phyloP scores from a whole-genome alignment of 495 filamentous ascomycete genomes.

The Xylaria bambusicola region DNA sequence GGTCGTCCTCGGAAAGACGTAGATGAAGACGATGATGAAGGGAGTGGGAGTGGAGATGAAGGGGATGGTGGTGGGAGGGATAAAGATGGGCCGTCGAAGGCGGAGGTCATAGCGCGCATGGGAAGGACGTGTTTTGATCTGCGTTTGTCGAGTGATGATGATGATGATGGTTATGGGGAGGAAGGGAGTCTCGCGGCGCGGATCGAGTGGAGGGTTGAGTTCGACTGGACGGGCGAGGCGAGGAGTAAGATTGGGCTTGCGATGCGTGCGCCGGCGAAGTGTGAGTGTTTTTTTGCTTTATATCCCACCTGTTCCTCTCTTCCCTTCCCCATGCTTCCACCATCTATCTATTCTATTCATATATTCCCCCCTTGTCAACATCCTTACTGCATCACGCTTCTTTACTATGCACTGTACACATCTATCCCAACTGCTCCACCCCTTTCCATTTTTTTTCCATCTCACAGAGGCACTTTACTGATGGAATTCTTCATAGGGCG shows the following conservation, averaged over 20 bases:
- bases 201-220: slow-evolving; percentile 58
- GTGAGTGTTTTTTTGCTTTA: slow-evolving; percentile 40
- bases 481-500: slow-evolving; percentile 43
- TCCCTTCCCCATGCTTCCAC: not conserved
- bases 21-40: slow-evolving; percentile 25
- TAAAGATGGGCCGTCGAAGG: slow-evolving; percentile 14
- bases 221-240: slow-evolving; percentile 67
- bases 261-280: slow-evolving; percentile 51
- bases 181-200: slow-evolving; percentile 36
- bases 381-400: not conserved
- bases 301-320: not conserved
- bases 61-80: too few species aligned
- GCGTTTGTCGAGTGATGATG: slow-evolving; percentile 28
- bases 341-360: not conserved
- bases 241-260: slow-evolving; percentile 50
- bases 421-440: too few species aligned
- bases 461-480: too few species aligned
- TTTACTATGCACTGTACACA: too few species aligned
- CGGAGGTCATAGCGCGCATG: slow-evolving; percentile 42
- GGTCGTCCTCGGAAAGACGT: slow-evolving; percentile 20
- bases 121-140: slow-evolving; percentile 47
- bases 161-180: not conserved
- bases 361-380: not conserved
- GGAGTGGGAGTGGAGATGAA: slow-evolving; percentile 14
- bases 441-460: too few species aligned